These are phyloP conservation scores for Pyricularia sp. DNA, from an alignment of 2,329 filamentous ascomycete species.

Conservation along the genomic window DNA sequence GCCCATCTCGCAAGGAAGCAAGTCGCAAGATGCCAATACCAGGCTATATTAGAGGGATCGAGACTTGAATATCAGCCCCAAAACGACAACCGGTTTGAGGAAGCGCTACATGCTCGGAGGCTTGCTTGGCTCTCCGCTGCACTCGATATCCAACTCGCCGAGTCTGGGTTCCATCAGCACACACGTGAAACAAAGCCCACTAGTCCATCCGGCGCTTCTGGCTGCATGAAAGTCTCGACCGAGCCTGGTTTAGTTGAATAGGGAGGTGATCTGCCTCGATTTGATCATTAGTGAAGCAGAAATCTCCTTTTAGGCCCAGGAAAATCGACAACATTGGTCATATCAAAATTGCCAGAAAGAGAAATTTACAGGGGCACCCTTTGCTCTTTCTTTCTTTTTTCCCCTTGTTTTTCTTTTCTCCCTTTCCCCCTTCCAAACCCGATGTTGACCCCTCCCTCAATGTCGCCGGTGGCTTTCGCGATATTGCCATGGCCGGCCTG, in stretches of 20 bases:
- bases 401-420: neutral
- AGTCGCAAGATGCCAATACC: neutral
- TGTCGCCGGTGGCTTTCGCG: neutral
- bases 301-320: neutral
- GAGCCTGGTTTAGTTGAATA: neutral
- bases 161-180: neutral
- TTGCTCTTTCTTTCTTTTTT: neutral
- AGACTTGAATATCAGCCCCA: neutral
- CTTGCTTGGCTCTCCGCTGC: neutral
- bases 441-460: neutral
- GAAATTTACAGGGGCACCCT: neutral
- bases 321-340: neutral
- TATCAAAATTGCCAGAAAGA: neutral
- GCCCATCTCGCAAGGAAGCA: neutral
- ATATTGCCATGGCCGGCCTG: constrained; percentile 6
- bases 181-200: neutral
- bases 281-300: neutral
- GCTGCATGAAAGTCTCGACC: neutral
- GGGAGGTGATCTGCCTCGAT: neutral
- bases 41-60: neutral
- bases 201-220: neutral
- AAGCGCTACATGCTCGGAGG: neutral
- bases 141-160: neutral
- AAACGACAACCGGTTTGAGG: neutral
- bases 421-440: neutral